These are phyloP conservation scores for Euphorbia tirucalli DNA, from an alignment of 345 rosid species.

Conservation along the genomic window DNA sequence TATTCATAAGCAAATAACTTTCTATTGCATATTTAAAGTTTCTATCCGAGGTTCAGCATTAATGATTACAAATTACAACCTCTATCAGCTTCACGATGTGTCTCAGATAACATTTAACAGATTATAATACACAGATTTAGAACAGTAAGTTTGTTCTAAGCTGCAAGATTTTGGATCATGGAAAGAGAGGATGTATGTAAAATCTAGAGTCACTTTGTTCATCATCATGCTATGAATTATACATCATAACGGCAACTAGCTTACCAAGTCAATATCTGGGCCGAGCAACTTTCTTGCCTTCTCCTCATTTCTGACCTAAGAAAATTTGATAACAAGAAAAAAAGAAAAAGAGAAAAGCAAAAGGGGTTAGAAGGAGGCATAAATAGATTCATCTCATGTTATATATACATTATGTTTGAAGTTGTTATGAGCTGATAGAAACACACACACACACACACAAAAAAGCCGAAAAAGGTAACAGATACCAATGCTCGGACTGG, in stretches of 20 bases:
- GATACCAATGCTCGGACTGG: slow-evolving; percentile 75
- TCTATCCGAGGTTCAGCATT: not conserved
- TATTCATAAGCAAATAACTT: not conserved
- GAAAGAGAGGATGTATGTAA: not conserved
- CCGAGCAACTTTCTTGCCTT: slow-evolving; percentile 84
- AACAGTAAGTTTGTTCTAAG: not conserved
- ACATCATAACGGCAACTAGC: slow-evolving; percentile 6
- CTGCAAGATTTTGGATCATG: not conserved
- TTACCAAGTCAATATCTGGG: slow-evolving; percentile 78
- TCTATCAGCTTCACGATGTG: not conserved
- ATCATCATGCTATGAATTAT: slow-evolving; percentile 2
- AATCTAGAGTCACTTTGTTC: not conserved
- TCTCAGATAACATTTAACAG: not conserved
- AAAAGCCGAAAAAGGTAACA: slow-evolving; percentile 11
- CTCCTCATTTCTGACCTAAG: slow-evolving; percentile 85
- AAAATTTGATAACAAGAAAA: not conserved
- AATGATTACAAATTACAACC: not conserved
- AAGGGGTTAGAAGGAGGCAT: not conserved
- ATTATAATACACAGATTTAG: not conserved
- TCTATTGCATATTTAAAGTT: not conserved
- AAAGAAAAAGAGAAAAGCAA: too few species aligned
- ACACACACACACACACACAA: too few species aligned
- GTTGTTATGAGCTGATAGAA: not conserved
- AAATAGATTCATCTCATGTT: not conserved
- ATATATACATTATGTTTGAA: not conserved